phyloP scores from a whole-genome alignment of 495 filamentous ascomycete species.

The Elaphomyces granulatus region DNA sequence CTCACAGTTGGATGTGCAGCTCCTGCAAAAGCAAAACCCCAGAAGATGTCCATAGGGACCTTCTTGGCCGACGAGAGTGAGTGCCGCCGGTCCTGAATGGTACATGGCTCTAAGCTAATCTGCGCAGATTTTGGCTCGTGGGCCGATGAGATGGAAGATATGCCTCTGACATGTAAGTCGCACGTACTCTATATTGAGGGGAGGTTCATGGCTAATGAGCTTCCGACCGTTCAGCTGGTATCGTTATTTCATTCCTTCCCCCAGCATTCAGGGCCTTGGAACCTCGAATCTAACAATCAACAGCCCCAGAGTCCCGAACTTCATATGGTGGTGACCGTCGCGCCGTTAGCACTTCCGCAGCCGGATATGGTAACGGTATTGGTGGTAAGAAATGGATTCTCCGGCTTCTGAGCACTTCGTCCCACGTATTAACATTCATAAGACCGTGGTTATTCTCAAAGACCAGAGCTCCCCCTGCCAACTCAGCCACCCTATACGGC shows the following conservation, averaged over 20 bases:
- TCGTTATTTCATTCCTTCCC: too few relatives aligned
- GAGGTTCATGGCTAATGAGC: conserved; percentile 3
- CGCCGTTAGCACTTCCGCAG: conserved; percentile 22
- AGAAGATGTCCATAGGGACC: conserved; percentile 86
- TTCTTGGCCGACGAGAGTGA: conserved; percentile 82
- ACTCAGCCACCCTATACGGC: conserved; percentile 86
- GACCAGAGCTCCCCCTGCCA: conserved; percentile 75
- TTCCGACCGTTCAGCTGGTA: too few relatives aligned
- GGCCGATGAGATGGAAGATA: conserved; percentile 96
- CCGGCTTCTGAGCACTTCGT: conserved; percentile 2
- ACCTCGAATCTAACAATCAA: conserved; percentile 14
- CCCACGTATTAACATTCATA: conserved; percentile 10
- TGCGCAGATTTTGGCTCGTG: conserved; percentile 72
- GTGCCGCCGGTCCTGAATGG: conserved; percentile 16
- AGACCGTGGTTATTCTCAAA: conserved; percentile 46
- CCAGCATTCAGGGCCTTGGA: too few relatives aligned
- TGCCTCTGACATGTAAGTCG: conserved; percentile 53
- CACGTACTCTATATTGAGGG: conserved; percentile 4
- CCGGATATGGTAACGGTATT: conserved; percentile 30
- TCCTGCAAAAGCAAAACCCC: conserved; percentile 69
- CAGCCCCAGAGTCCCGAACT: conserved; percentile 23
- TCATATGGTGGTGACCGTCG: conserved; percentile 34
- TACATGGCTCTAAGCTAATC: conserved; percentile 23
- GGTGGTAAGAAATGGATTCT: conserved; percentile 18
- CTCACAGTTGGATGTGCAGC: conserved; percentile 36